Evolutionary conservation across 352 stramenopile species (phyloP).

Genomic region (Globisporangium paroecandrum): DNA sequence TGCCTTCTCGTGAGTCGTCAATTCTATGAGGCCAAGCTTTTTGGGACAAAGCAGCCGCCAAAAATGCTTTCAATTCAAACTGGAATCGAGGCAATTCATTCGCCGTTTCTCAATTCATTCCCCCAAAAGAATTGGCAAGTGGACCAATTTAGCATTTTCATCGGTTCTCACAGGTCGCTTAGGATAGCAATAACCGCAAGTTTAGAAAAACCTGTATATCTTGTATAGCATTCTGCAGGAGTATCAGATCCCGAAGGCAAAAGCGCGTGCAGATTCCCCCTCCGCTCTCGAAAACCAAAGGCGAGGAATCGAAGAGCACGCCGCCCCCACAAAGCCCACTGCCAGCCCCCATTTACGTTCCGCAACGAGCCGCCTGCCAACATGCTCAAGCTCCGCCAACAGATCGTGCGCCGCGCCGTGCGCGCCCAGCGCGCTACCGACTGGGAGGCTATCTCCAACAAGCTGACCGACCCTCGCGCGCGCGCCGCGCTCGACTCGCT

Average conservation of each 20-base stretch:
- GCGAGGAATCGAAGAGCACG: slow-evolving; percentile 11
- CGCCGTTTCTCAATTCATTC: background rate
- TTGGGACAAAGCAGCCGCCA: background rate
- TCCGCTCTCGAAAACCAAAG: slow-evolving; percentile 23
- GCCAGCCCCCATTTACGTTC: slow-evolving; percentile 5
- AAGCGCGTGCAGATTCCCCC: slow-evolving; percentile 4
- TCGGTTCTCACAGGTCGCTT: background rate
- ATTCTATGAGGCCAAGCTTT: background rate
- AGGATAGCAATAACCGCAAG: background rate
- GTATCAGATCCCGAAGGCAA: background rate
- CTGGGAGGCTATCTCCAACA: slow-evolving; percentile 67
- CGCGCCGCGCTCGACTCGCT: slow-evolving; percentile 76
- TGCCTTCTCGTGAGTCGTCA: slow-evolving; percentile 7
- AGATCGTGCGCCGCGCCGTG: slow-evolving; percentile 61
- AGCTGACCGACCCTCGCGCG: slow-evolving; percentile 73
- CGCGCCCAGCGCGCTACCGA: slow-evolving; percentile 56
- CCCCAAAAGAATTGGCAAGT: background rate
- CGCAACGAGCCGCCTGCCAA: slow-evolving; percentile 18
- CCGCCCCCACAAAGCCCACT: slow-evolving; percentile 9
- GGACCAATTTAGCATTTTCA: background rate
- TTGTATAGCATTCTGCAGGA: background rate
- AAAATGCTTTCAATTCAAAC: slow-evolving; percentile 4
- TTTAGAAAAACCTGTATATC: background rate
- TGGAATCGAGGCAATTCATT: slow-evolving; percentile 13
- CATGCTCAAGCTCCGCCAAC: slow-evolving; percentile 77